Conservation (phyloP, 1,284 basidiomycete species). For the Sanghuangporus sanghuang region DNA sequence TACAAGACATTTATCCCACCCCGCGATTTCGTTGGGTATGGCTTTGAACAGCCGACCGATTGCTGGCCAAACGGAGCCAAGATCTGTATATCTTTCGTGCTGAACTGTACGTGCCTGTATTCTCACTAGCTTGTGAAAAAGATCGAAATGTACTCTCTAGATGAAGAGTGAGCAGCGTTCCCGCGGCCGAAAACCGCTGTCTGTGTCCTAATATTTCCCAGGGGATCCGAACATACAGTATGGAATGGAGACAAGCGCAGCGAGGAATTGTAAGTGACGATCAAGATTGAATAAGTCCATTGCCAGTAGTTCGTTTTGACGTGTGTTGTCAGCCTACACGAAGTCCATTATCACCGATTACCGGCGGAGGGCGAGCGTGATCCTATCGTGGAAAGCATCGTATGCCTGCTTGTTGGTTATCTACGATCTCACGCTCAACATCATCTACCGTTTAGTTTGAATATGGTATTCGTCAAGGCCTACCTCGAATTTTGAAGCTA, state of each 20-base stretch:
- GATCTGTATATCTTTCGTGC: conserved; percentile 29
- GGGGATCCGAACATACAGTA: background rate
- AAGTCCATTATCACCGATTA: background rate
- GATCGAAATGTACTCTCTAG: background rate
- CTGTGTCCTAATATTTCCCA: background rate
- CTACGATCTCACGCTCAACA: background rate
- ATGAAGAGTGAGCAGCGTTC: background rate
- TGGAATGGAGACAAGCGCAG: conserved; percentile 1
- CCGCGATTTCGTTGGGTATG: conserved; percentile 32
- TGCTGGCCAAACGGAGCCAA: conserved; percentile 33
- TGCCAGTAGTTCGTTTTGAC: background rate
- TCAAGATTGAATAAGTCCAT: background rate
- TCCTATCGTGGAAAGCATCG: conserved; percentile 1
- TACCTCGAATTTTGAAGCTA: conserved; percentile 29
- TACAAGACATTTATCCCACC: conserved; percentile 1
- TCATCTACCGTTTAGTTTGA: conserved; percentile 20
- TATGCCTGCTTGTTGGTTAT: background rate
- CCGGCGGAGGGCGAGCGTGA: background rate
- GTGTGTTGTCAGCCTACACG: background rate
- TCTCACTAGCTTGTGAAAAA: background rate
- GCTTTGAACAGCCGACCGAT: conserved; percentile 27
- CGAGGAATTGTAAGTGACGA: background rate
- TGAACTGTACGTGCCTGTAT: conserved; percentile 35
- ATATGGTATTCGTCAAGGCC: conserved; percentile 33
- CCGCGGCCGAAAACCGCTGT: background rate